These are phyloP conservation scores for Calocybe gambosa DNA, from an alignment of 1,284 basidiomycete genomes.

Conservation along the genomic window DNA sequence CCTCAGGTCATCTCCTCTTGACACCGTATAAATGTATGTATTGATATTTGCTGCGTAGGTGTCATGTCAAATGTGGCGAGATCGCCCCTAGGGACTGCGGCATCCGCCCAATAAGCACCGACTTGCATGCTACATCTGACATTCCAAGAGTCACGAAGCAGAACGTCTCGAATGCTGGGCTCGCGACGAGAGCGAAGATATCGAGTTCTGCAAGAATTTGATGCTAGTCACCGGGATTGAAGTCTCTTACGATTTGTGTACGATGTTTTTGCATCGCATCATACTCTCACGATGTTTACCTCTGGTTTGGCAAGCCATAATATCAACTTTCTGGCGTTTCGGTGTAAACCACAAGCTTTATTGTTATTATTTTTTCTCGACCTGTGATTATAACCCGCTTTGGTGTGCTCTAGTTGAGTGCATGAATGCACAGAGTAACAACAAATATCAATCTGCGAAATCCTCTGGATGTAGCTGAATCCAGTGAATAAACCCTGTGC, in stretches of 20 bases:
- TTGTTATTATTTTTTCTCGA: no score
- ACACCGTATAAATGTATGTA: neutral
- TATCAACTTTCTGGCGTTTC: neutral
- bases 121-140: constrained; percentile 27
- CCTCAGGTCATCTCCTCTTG: constrained; percentile 41
- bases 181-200: constrained; percentile 21
- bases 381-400: neutral
- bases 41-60: constrained; percentile 34
- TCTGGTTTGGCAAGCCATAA: neutral
- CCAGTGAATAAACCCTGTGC: constrained; percentile 20
- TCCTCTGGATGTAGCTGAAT: constrained; percentile 21
- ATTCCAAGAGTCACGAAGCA: constrained; percentile 30
- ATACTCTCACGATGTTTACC: neutral
- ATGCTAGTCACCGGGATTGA: neutral
- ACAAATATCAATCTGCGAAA: constrained; percentile 14
- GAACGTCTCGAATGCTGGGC: constrained; percentile 22
- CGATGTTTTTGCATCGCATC: neutral
- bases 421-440: neutral
- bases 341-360: no score
- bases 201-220: constrained; percentile 20
- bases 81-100: constrained; percentile 74
- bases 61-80: constrained; percentile 82
- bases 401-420: neutral
- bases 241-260: constrained; percentile 3
- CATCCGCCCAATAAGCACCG: constrained; percentile 35